Conservation (phyloP, 768 basidiomycete species). For the Clitopilus passeckerianus region DNA sequence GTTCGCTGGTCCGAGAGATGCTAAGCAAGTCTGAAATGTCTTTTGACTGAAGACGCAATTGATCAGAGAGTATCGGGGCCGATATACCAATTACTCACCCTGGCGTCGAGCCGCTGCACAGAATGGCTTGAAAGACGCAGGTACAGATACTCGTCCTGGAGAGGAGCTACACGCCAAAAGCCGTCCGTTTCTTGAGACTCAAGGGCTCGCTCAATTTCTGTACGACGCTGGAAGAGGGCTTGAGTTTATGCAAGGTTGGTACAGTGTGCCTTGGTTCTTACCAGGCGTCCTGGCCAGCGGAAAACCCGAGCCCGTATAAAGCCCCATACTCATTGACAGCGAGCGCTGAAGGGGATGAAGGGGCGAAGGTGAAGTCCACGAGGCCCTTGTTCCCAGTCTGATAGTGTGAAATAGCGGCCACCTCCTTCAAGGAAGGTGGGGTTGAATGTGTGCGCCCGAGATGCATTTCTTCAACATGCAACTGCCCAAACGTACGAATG, state of each 20-base stretch:
- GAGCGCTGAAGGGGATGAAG: slow-evolving; percentile 27
- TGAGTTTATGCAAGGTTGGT: background rate
- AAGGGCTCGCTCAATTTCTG: background rate
- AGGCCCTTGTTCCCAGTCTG: slow-evolving; percentile 35
- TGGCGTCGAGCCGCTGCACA: background rate
- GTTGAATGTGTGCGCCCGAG: slow-evolving; percentile 3
- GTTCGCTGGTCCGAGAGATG: slow-evolving; percentile 23
- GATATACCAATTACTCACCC: background rate
- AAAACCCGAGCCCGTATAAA: slow-evolving; percentile 42
- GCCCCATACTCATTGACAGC: slow-evolving; percentile 46
- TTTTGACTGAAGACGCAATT: background rate
- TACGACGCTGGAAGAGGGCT: background rate
- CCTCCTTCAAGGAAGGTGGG: slow-evolving; percentile 19
- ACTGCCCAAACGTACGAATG: slow-evolving; percentile 43
- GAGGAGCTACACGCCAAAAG: slow-evolving; percentile 52
- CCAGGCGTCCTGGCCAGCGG: slow-evolving; percentile 32
- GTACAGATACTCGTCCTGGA: slow-evolving; percentile 27
- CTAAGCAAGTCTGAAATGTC: slow-evolving; percentile 25
- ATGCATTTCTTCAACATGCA: slow-evolving; percentile 32
- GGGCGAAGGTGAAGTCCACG: slow-evolving; percentile 42
- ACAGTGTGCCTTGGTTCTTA: slow-evolving; percentile 22
- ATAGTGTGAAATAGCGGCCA: slow-evolving; percentile 31
- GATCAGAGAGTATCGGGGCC: background rate
- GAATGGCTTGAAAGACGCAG: slow-evolving; percentile 16
- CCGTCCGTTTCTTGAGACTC: slow-evolving; percentile 11